Evolutionary conservation across 2,329 filamentous ascomycete species (phyloP), one percentile per base, ranked within the genome.

Genomic region (Alternaria arbusti): DNA sequence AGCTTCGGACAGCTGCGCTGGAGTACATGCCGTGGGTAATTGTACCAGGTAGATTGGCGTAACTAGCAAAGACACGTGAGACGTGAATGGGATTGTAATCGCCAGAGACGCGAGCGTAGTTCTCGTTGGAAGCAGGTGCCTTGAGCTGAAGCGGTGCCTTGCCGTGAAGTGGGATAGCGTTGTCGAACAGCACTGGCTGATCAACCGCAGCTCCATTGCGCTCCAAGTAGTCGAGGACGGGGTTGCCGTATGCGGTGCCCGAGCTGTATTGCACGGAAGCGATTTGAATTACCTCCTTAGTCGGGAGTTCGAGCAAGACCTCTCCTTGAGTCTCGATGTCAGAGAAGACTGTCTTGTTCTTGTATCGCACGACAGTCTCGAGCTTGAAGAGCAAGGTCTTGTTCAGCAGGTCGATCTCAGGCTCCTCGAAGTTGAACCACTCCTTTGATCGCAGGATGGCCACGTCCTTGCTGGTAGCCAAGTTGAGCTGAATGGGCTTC

Each of bases 1-100:
- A 85, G 78, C 94, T 97, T 75, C 96, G 91, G 26, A 99, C 96
- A 40, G 96, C 93, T 70, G 96, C 96, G 81, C 95, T 98, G 2
- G 95, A 96, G 86, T 98, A 99, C 96, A 99, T 99, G 79, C 96
- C 96, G 79, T 99, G 96, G 1, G 96, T 99, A 77, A 99, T 99
- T 47, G 96, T 99, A 54, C 96, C 96, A 1, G 94, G 94, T 15
- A 99, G 87, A 80, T 94, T 96, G 79, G 96, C 96, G 75, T 98
- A 99, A 82, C 89, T 93, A 30, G 96, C 92, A 83, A 99, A 99
- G 59, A 97, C 93, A 60, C 96, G 91, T 12, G 96, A 97, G 47
- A 99, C 96, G 85, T 99, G 96, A 67, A 99, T 99, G 23, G 96
- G 96, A 82, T 99, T 99, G 87, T 94, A 99, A 80, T 99, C 96